These are phyloP conservation scores for Plenodomus tracheiphilus DNA, from an alignment of 2,329 filamentous ascomycete species.

Conservation along the genomic window DNA sequence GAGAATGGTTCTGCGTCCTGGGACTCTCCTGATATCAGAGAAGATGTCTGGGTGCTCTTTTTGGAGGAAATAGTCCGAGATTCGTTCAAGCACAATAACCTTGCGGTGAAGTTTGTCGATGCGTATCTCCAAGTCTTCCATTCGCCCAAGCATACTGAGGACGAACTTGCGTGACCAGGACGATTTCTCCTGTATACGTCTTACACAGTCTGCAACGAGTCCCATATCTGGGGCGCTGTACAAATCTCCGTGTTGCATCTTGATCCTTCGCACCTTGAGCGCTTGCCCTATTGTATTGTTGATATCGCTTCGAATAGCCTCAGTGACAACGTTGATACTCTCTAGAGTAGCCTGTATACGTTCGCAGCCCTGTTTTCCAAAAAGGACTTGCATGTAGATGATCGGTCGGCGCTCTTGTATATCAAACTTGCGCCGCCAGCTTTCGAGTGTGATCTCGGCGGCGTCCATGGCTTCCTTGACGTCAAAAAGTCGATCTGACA, in stretches of 20 bases:
- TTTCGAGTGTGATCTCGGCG: conserved; percentile 21
- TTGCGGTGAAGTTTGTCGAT: conserved; percentile 24
- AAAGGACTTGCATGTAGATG: conserved; percentile 26
- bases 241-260: conserved; percentile 1
- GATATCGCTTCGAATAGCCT: conserved; percentile 16
- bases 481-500: conserved; percentile 30
- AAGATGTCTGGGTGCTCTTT: conserved; percentile 30
- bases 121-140: conserved; percentile 20
- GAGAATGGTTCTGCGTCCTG: conserved; percentile 22
- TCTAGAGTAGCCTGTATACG: conserved; percentile 19
- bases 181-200: conserved; percentile 17
- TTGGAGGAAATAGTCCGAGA: conserved; percentile 27
- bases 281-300: conserved; percentile 21
- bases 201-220: conserved; percentile 23
- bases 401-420: conserved; percentile 19
- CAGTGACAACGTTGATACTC: conserved; percentile 14
- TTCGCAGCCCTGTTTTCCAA: conserved; percentile 24
- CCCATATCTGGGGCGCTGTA: conserved; percentile 8
- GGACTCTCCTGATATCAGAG: conserved; percentile 21
- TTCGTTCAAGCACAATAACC: conserved; percentile 25
- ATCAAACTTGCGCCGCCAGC: conserved; percentile 29
- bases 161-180: conserved; percentile 27
- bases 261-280: conserved; percentile 11
- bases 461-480: conserved; percentile 22
- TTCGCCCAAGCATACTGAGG: conserved; percentile 18